A percentile compares a stretch with the other conserved stretches of the same genome.
Evolutionary conservation across 139 green algal genomes (phyloP).

Genomic region (Ettlia oleoabundans): DNA sequence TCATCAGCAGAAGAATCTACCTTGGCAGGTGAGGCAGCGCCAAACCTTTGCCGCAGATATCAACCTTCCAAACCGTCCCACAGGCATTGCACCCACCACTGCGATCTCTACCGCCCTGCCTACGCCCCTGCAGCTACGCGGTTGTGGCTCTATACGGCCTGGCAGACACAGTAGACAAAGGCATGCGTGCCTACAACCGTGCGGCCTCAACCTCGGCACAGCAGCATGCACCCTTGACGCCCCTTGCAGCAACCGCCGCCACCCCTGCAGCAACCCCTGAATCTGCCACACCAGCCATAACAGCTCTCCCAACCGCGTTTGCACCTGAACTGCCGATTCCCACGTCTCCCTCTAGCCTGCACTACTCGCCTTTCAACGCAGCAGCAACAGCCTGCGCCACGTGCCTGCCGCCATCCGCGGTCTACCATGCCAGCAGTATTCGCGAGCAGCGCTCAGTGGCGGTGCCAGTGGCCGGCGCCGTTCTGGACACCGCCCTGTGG

Average conservation of each 20-base stretch:
- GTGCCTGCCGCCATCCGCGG: background rate
- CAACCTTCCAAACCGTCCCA: too few relatives aligned
- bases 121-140: constrained; percentile 21
- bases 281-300: too few relatives aligned
- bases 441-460: background rate
- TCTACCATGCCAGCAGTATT: background rate
- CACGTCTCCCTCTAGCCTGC: background rate
- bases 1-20: constrained; percentile 24
- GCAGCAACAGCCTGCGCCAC: background rate
- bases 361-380: background rate
- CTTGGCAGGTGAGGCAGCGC: constrained; percentile 20
- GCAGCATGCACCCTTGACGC: background rate
- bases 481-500: constrained; percentile 26
- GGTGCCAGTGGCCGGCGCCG: constrained; percentile 14
- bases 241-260: background rate
- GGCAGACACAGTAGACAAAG: constrained; percentile 26
- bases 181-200: background rate
- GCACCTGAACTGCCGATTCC: too few relatives aligned
- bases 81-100: background rate
- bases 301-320: too few relatives aligned
- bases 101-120: background rate
- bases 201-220: background rate
- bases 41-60: too few relatives aligned
- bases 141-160: constrained; percentile 28
- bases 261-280: too few relatives aligned